These are phyloP conservation scores for Tricholoma terreum DNA, from an alignment of 768 basidiomycete genomes.

Conservation along the genomic window DNA sequence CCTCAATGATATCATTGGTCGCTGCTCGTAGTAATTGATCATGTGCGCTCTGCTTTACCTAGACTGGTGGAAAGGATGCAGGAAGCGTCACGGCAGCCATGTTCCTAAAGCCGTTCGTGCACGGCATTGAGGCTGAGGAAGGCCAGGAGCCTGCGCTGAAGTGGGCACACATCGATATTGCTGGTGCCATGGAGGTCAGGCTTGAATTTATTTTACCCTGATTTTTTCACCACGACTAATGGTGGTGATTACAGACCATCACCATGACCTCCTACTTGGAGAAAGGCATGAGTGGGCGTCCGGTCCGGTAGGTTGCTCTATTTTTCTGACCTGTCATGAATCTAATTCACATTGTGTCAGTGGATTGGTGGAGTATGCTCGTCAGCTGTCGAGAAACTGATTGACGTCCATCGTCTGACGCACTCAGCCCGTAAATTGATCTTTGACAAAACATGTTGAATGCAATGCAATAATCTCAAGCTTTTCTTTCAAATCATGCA, in stretches of 20 bases:
- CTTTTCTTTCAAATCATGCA: neutral
- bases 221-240: neutral
- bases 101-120: conserved; percentile 82
- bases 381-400: neutral
- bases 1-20: neutral
- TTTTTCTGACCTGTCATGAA: neutral
- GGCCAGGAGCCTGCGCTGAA: conserved; percentile 53
- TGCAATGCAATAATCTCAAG: neutral
- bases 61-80: conserved; percentile 71
- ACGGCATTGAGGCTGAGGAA: conserved; percentile 64
- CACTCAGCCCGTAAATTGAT: neutral
- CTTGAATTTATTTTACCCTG: neutral
- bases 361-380: neutral
- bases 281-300: conserved; percentile 77
- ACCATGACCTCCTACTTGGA: conserved; percentile 60
- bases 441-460: neutral
- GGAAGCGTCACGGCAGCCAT: conserved; percentile 81
- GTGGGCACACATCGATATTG: conserved; percentile 91
- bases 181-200: conserved; percentile 69
- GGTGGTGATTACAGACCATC: conserved; percentile 36
- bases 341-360: neutral
- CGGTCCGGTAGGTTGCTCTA: conserved; percentile 61
- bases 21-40: neutral
- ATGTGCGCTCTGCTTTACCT: neutral
- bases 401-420: neutral